phyloP scores from a whole-genome alignment of 306 rosid species.

The Vigna reflexopilosa region DNA sequence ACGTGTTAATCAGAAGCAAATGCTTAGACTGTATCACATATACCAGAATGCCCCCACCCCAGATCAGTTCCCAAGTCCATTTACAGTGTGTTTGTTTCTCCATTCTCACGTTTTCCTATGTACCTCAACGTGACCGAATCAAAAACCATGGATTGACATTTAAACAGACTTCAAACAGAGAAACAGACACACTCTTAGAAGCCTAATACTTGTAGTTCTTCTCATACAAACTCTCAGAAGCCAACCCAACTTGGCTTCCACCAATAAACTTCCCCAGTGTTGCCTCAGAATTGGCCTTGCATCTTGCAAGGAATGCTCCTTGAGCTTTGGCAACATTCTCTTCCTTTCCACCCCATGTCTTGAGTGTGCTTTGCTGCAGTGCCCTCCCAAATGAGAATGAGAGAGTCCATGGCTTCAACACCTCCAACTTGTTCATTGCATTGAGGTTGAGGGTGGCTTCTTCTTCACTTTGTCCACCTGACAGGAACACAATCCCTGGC shows the following conservation, averaged over 20 bases:
- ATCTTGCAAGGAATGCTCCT: conserved; percentile 66
- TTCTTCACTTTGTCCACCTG: conserved; percentile 96
- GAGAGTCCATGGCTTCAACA: conserved; percentile 89
- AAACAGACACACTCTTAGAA: conserved; percentile 9
- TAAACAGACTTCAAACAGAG: not conserved
- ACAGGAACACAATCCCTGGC: conserved; percentile 82
- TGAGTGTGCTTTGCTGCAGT: conserved; percentile 87
- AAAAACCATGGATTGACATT: not conserved
- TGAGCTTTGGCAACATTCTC: conserved; percentile 85
- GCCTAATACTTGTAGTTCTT: conserved; percentile 75
- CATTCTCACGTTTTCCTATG: not conserved
- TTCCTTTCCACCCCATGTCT: conserved; percentile 85
- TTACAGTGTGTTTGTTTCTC: not conserved
- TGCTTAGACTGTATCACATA: conserved; percentile 44
- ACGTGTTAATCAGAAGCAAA: conserved; percentile 47
- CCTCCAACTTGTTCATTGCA: conserved; percentile 76
- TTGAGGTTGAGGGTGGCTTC: conserved; percentile 80
- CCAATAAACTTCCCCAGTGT: conserved; percentile 77
- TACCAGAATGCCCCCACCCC: conserved; percentile 26
- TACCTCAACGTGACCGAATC: not conserved
- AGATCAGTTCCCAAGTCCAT: not conserved
- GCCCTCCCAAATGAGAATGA: conserved; percentile 98
- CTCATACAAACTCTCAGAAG: conserved; percentile 76
- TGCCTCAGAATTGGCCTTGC: conserved; percentile 87
- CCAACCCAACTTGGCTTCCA: conserved; percentile 56